Evolutionary conservation across 192 early-diverging fungal species (phyloP), one percentile per base, ranked within the genome.

Genomic region (Entomortierella chlamydospora): DNA sequence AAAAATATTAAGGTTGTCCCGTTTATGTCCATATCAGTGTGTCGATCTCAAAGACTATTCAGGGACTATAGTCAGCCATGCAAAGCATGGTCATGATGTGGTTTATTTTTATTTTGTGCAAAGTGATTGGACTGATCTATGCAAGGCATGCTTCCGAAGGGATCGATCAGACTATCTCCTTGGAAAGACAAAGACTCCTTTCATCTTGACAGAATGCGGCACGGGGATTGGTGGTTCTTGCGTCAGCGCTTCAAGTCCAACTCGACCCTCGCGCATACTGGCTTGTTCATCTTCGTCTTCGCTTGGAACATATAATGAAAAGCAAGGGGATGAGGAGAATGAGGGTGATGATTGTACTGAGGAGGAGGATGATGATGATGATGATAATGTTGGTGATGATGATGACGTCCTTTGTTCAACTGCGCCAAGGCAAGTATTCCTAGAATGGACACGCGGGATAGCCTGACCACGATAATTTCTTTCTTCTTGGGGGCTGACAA

Each of bases 221-320:
- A 53, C 4, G 12, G 61, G 61, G 29, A 49, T 64, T 22, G 61
- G 31, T 8, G 61, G 61, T 25, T 51, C 61, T 33, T 53, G 28
- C 1, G 17, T 28, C 45, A 61, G 31, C 10, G 42, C 42, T 50
- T 18, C 43, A 49, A 53, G 13, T 9, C 49, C 15, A 9, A 18
- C 15, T 41, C 60, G 47, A 11, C 13, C 26, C 25, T 61, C 30
- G 37, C 17, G 29, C 26, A 29, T 28, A 1, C 23, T 43, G n/a
- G 4, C 29, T 7, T 39, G 49, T 9, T 47, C 28, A 50, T 50
- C 61, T 17, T 39, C 61, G 29, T 62, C 61, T n/a, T 31, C 33
- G 33, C 45, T 50, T 15, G 37, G 41, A 22, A 22, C 25, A 15
- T 43, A 43, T 23, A 49, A 34, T 5, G 43, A 62, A 25, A 62